Conservation (phyloP, 1,139 yeast species). For the Suhomyces atakaporum region DNA sequence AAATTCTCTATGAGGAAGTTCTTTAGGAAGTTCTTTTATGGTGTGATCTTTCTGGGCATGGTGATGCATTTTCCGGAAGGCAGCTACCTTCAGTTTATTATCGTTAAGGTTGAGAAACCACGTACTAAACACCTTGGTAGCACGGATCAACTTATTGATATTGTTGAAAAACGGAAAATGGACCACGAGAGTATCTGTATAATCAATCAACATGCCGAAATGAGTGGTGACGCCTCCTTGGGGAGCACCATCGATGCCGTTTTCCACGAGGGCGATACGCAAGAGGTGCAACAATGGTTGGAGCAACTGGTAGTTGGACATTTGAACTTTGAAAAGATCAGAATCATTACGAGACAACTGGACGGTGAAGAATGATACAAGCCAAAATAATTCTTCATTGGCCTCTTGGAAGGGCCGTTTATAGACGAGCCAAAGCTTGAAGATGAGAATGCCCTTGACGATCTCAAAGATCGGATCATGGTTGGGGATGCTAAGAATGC, state of each 20-base stretch:
- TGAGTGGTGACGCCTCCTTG: neutral
- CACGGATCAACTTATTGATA: conserved; percentile 31
- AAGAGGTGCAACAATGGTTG: conserved; percentile 40
- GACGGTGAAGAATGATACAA: conserved; percentile 26
- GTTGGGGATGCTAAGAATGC: conserved; percentile 8
- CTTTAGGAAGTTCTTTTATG: too few relatives aligned
- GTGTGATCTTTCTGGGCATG: neutral
- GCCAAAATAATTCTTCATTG: conserved; percentile 25
- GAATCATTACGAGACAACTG: conserved; percentile 24
- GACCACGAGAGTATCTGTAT: conserved; percentile 28
- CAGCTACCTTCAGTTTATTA: conserved; percentile 14
- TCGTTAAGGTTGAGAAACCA: conserved; percentile 33
- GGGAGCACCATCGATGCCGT: conserved; percentile 4
- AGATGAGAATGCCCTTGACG: conserved; percentile 29
- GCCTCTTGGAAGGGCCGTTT: conserved; percentile 25
- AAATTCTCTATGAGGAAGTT: too few relatives aligned
- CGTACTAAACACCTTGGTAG: conserved; percentile 26
- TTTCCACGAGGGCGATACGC: conserved; percentile 26
- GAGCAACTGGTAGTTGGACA: conserved; percentile 37
- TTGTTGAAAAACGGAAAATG: conserved; percentile 35
- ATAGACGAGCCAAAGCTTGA: conserved; percentile 34
- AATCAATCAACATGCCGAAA: conserved; percentile 18
- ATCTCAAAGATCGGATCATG: conserved; percentile 19
- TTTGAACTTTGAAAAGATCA: conserved; percentile 32
- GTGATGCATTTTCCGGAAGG: conserved; percentile 3